These are phyloP conservation scores for Penicillium glabrum DNA, from an alignment of 2,329 filamentous ascomycete species.

Conservation along the genomic window DNA sequence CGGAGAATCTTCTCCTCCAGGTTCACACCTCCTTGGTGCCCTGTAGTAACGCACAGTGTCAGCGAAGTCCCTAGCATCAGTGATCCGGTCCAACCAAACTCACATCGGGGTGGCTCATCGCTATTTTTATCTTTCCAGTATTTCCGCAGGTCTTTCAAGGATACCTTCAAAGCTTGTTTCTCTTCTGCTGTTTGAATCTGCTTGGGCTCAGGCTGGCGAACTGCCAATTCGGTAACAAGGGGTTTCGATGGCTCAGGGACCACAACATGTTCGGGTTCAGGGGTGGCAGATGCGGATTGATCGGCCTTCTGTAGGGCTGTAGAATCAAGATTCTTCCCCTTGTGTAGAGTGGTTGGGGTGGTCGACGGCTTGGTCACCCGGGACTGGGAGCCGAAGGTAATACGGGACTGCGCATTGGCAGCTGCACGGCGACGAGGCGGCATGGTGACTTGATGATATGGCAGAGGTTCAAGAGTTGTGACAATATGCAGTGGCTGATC, in stretches of 20 bases:
- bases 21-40: slow-evolving; percentile 74
- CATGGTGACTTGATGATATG: slow-evolving; percentile 30
- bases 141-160: slow-evolving; percentile 66
- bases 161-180: slow-evolving; percentile 60
- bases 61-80: not conserved
- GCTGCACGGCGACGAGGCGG: slow-evolving; percentile 42
- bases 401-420: slow-evolving; percentile 55
- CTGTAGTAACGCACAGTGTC: slow-evolving; percentile 29
- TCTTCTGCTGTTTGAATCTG: slow-evolving; percentile 37
- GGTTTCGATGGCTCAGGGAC: slow-evolving; percentile 30
- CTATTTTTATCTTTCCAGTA: slow-evolving; percentile 78
- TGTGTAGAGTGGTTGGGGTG: slow-evolving; percentile 31
- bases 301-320: slow-evolving; percentile 37
- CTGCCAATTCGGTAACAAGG: slow-evolving; percentile 35
- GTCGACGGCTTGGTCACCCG: slow-evolving; percentile 59
- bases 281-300: slow-evolving; percentile 19
- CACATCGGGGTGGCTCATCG: slow-evolving; percentile 62
- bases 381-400: slow-evolving; percentile 60
- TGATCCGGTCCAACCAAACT: slow-evolving; percentile 9
- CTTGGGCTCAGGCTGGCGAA: slow-evolving; percentile 49
- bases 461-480: not conserved
- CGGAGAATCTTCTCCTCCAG: slow-evolving; percentile 81
- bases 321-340: slow-evolving; percentile 33
- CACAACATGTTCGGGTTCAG: slow-evolving; percentile 28
- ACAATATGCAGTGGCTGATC: not conserved